A percentile compares a stretch with the other conserved stretches of the same genome.
phyloP scores from a whole-genome alignment of 345 rosid species.

The Salix exigua region DNA sequence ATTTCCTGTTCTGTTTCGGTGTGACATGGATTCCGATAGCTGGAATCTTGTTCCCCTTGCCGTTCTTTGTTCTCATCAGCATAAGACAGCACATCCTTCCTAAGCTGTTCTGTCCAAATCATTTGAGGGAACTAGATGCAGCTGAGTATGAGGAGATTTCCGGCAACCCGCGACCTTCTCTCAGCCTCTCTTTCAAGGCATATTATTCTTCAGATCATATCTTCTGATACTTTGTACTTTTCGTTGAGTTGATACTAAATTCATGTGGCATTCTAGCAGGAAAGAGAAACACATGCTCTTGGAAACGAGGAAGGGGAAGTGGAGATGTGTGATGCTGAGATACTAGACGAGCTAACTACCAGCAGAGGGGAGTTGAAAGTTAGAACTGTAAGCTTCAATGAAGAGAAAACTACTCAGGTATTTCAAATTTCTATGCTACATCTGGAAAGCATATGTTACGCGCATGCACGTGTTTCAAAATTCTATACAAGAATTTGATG shows the following conservation, averaged over 20 bases:
- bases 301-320: constrained; percentile 30
- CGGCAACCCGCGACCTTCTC: constrained; percentile 40
- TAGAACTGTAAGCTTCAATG: constrained; percentile 49
- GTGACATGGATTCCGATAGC: constrained; percentile 85
- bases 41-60: constrained; percentile 79
- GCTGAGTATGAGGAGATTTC: constrained; percentile 77
- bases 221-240: background rate
- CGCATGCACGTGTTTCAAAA: background rate
- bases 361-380: constrained; percentile 73
- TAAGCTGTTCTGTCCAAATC: constrained; percentile 39
- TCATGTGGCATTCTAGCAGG: constrained; percentile 25
- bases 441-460: too few relatives aligned
- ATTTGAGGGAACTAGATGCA: constrained; percentile 67
- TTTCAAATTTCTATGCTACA: too few relatives aligned
- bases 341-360: constrained; percentile 71
- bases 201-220: background rate
- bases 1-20: constrained; percentile 64
- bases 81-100: constrained; percentile 72
- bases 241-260: background rate
- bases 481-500: background rate
- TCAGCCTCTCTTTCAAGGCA: constrained; percentile 37
- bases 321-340: constrained; percentile 55
- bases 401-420: constrained; percentile 20
- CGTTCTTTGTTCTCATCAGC: constrained; percentile 68
- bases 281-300: constrained; percentile 16